phyloP scores from a whole-genome alignment of 441 rosid species.

The Populus hybrid region DNA sequence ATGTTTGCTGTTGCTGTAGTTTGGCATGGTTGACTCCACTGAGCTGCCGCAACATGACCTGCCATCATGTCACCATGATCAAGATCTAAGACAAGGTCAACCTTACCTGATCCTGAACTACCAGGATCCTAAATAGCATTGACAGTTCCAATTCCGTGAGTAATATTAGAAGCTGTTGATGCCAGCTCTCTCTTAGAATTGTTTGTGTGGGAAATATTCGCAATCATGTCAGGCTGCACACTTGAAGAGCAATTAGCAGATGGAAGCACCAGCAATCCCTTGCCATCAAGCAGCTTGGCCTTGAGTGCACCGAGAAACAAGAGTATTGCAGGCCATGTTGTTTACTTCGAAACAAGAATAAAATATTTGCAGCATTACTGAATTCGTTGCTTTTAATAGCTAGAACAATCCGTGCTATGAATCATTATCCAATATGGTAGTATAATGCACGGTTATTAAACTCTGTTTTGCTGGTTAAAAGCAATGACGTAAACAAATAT shows the following conservation, averaged over 20 bases:
- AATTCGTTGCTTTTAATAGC: neutral
- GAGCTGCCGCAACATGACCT: conserved; percentile 17
- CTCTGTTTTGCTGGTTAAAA: too few species aligned
- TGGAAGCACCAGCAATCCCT: conserved; percentile 25
- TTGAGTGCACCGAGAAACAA: conserved; percentile 43
- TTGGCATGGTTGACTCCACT: conserved; percentile 24
- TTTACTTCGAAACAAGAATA: conserved; percentile 18
- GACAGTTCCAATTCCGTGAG: conserved; percentile 8
- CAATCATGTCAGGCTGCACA: conserved; percentile 10
- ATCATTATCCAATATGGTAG: too few species aligned
- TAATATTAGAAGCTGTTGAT: neutral
- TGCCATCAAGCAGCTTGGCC: conserved; percentile 46
- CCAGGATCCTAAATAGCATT: neutral
- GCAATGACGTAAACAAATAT: too few species aligned
- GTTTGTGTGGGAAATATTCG: conserved; percentile 10
- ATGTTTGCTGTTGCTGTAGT: conserved; percentile 13
- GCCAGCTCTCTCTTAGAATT: neutral
- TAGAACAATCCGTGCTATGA: too few species aligned
- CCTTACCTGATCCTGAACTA: conserved; percentile 12
- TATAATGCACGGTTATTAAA: too few species aligned
- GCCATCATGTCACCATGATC: conserved; percentile 15
- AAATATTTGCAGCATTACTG: neutral
- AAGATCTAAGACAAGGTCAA: conserved; percentile 9
- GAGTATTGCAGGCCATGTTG: conserved; percentile 31
- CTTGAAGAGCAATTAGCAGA: conserved; percentile 8